Evolutionary conservation across 2,329 filamentous ascomycete genomes (phyloP), one percentile per base, ranked within the genome.

Genomic region (Epichloe uncinata): DNA sequence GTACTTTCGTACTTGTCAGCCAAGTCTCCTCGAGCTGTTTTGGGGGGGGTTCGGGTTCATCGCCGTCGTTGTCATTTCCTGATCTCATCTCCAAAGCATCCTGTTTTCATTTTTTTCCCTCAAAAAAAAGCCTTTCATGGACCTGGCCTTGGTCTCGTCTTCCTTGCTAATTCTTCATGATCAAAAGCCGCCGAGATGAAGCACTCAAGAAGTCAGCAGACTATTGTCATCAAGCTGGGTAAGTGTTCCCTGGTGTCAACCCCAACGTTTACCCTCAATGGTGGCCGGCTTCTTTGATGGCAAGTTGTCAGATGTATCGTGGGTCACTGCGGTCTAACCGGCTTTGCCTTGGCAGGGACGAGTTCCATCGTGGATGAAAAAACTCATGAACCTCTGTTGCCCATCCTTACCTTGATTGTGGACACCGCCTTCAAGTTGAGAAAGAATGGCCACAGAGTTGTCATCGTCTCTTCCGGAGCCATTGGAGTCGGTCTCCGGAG

Each of bases 331-430:
- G 30, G 26, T 35, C 40, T 52, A 22, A 26, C 22, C 13, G 12
- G 30, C 1, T 13, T 44, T 26, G 18, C 18, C 35, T 18, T 48
- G 52, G 53, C 58, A 98, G 93, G 93, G 60, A 97, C 93, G 44
- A 96, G 89, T 67, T 97, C 93, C n/a, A 97, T 98, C 58, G 90
- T 98, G 56, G 88, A 97, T 69, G 93, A 98, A 66, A 85, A 83
- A 63, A 95, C 87, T 20, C 93, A 95, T 69, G 87, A 96, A 63
- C 93, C 93, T 3, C 79, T 96, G 36, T 77, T 98, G 38, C 93
- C 90, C 4, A 95, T 89, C 58, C 73, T 98, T 50, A 90, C 86
- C 53, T 74, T 91, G 53, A 96, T 98, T 56, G 93, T 97, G 56
- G 89, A 97, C 69, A 97, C 93, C 18, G 89, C 88, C 13, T 85